These are phyloP conservation scores for Xylaria nigripes DNA, from an alignment of 495 filamentous ascomycete genomes.

Conservation along the genomic window DNA sequence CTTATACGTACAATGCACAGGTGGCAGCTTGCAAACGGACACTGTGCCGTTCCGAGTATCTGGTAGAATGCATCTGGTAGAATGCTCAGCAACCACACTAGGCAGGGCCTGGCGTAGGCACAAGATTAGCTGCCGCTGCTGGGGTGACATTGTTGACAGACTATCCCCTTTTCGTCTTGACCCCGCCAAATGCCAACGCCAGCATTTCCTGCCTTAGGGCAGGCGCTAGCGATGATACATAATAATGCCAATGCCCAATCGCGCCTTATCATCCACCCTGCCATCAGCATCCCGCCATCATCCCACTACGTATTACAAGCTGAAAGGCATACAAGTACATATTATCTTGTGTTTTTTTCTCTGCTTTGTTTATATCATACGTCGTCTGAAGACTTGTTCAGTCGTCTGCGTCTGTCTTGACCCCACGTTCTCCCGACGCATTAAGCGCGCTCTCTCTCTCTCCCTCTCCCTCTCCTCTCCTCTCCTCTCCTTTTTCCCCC, in stretches of 20 bases:
- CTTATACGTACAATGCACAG: neutral
- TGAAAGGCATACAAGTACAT: neutral
- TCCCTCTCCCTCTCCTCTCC: neutral
- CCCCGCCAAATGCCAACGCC: slow-evolving; percentile 12
- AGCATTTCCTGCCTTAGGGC: neutral
- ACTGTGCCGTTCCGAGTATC: slow-evolving; percentile 3
- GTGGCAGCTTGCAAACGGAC: neutral
- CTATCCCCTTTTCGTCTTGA: neutral
- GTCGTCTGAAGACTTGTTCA: neutral
- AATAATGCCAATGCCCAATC: slow-evolving; percentile 7
- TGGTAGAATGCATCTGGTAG: neutral
- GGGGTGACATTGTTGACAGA: slow-evolving; percentile 5
- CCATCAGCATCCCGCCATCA: neutral
- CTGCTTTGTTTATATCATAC: neutral
- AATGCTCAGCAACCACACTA: neutral
- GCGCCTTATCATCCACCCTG: slow-evolving; percentile 1
- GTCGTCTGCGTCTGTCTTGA: neutral
- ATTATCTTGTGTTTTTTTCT: neutral
- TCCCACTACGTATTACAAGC: neutral
- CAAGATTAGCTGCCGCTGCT: neutral
- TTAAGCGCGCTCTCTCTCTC: neutral
- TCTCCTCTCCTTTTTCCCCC: neutral
- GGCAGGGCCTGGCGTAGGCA: neutral
- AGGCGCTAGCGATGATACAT: neutral
- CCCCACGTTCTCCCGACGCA: neutral